Base-by-base conservation (phyloP, 108 stramenopile genomes). In the Nitzschia sp. region DNA sequence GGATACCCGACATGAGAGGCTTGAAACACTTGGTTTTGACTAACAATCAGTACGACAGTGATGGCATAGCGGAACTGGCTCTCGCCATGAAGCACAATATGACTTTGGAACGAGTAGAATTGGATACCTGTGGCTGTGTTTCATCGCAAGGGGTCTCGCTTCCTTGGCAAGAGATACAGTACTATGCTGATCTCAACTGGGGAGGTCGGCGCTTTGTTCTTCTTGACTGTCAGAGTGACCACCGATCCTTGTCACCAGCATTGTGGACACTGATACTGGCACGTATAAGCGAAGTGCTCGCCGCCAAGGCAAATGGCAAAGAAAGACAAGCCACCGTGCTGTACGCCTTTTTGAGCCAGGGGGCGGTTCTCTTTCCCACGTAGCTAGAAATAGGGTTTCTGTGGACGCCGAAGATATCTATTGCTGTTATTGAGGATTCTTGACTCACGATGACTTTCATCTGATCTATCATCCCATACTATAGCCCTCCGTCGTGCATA, bases 171-270 rank as follows among this genome's bases (percentile, higher is more conserved):
- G 17, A 6, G 27, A 33, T 46, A 45, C 32, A 31, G 41, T 72
- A 63, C 50, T 64, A 63, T 45, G 36, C 55, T 1, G 71, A 72
- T 32, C 38, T 72, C 28, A 72, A 72, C 44, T 63, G 61, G 61
- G 34, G 30, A n/a, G 62, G 71, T 9, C 52, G 71, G 28, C 19
- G 44, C 2, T 64, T 6, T 41, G n/a, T n/a, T n/a, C n/a, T 53
- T 36, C 31, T 56, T 5, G 4, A 31, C 25, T 19, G 27, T 13
- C n/a, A 4, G 28, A 57, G 16, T 9, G 11, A 19, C 17, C 0
- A 30, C 26, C 33, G 0, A 38, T 22, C 9, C 17, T 29, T 72
- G 34, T 29, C 28, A 29, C 53, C 38, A 19, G 46, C 62, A n/a
- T 53, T 72, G 2, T 72, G 71, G 71, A 35, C 62, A 2, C 23